These are phyloP conservation scores for Mortierella sp. DNA, from an alignment of 371 early-diverging fungal genomes.

Conservation along the genomic window DNA sequence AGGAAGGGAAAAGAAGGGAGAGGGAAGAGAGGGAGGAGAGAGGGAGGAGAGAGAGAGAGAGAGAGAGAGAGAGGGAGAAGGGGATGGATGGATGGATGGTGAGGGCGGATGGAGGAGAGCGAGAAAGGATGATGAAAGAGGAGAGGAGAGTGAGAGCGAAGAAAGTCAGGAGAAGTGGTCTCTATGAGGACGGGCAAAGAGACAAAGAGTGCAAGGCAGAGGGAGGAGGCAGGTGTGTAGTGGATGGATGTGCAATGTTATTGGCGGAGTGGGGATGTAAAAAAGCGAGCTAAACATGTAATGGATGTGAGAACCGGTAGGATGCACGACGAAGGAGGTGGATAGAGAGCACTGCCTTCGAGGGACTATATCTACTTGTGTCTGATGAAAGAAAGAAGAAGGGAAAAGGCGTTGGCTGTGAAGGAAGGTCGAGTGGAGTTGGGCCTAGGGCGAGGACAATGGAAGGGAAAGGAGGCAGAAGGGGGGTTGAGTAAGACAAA, in stretches of 20 bases:
- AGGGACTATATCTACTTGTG: not conserved
- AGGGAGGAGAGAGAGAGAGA: not conserved
- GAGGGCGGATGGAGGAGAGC: not conserved
- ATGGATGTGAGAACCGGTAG: not conserved
- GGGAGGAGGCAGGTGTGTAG: not conserved
- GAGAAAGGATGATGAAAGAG: slow-evolving; percentile 1
- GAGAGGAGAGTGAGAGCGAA: not conserved
- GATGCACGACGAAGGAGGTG: not conserved
- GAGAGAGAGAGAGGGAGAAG: not conserved
- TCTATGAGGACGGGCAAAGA: not conserved
- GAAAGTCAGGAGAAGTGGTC: not conserved
- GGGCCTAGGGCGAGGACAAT: no score
- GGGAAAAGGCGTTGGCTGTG: not conserved
- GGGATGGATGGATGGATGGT: not conserved
- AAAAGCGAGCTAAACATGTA: not conserved
- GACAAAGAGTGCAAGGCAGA: not conserved
- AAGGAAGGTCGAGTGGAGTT: no score
- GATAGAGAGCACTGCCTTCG: no score
- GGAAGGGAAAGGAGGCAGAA: no score
- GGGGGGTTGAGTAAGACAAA: no score
- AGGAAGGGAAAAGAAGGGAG: not conserved
- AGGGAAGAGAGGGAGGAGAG: not conserved
- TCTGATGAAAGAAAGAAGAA: not conserved
- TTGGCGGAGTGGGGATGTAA: not conserved
- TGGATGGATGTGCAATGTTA: not conserved